Percentiles rank a stretch among this genome's conserved stretches.
Conservation (phyloP, 1,284 basidiomycete genomes). For the Rhizoctonia solani region DNA sequence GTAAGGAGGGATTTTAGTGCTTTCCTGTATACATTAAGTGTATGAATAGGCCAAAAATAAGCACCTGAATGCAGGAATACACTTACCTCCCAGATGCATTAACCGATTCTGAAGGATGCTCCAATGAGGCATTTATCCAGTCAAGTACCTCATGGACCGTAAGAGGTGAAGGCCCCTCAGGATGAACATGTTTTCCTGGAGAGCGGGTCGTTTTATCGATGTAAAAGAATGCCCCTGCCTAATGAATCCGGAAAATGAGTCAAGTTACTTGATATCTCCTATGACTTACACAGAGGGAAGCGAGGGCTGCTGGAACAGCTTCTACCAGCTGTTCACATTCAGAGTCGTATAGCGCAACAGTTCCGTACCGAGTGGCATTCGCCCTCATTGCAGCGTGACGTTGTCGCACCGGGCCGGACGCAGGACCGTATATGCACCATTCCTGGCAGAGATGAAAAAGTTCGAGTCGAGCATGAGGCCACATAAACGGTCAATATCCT, state of each 20-base stretch:
- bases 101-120: slow-evolving; percentile 32
- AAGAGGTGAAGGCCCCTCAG: slow-evolving; percentile 16
- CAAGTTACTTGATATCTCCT: slow-evolving; percentile 3
- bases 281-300: slow-evolving; percentile 77
- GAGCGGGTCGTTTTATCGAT: slow-evolving; percentile 48
- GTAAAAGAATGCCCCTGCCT: slow-evolving; percentile 78
- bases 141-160: slow-evolving; percentile 17
- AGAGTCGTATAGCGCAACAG: slow-evolving; percentile 39
- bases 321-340: slow-evolving; percentile 62
- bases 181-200: slow-evolving; percentile 10
- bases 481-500: slow-evolving; percentile 72
- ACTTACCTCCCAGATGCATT: slow-evolving; percentile 30
- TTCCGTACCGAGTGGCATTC: slow-evolving; percentile 54
- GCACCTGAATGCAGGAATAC: too few species aligned
- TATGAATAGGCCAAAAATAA: background rate
- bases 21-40: slow-evolving; percentile 56
- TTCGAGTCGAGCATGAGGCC: slow-evolving; percentile 74
- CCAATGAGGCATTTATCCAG: slow-evolving; percentile 43
- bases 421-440: slow-evolving; percentile 87
- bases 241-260: slow-evolving; percentile 36
- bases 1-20: slow-evolving; percentile 74
- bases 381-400: slow-evolving; percentile 76
- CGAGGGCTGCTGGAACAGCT: slow-evolving; percentile 80
- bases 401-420: slow-evolving; percentile 74
- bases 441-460: slow-evolving; percentile 89